phyloP scores from a whole-genome alignment of 768 basidiomycete genomes.

The Russula ochroleuca region DNA sequence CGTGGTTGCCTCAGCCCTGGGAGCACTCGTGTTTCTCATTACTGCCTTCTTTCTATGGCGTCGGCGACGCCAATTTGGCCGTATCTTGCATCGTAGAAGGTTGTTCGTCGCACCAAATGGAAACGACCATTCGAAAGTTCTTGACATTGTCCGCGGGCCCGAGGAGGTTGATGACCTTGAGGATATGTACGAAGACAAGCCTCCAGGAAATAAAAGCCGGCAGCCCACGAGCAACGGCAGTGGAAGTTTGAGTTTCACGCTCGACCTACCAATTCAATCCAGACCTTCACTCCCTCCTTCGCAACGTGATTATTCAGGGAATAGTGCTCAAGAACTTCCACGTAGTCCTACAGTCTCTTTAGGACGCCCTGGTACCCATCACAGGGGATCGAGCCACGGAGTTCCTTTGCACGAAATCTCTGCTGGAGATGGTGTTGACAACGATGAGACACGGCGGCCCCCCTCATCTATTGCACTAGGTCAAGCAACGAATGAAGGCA shows the following conservation, averaged over 20 bases:
- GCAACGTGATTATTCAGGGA: slow-evolving; percentile 23
- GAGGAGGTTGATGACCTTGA: slow-evolving; percentile 15
- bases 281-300: slow-evolving; percentile 21
- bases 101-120: slow-evolving; percentile 28
- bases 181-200: slow-evolving; percentile 21
- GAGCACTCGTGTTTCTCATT: slow-evolving; percentile 44
- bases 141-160: slow-evolving; percentile 25
- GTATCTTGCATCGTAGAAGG: slow-evolving; percentile 32
- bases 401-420: slow-evolving; percentile 19
- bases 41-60: slow-evolving; percentile 47
- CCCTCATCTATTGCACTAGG: slow-evolving; percentile 14
- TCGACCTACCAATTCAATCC: slow-evolving; percentile 27
- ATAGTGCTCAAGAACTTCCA: slow-evolving; percentile 26
- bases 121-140: slow-evolving; percentile 23
- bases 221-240: slow-evolving; percentile 16
- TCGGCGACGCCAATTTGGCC: slow-evolving; percentile 37
- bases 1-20: slow-evolving; percentile 52
- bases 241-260: slow-evolving; percentile 27
- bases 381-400: slow-evolving; percentile 24
- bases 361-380: slow-evolving; percentile 20
- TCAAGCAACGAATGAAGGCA: neutral
- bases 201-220: slow-evolving; percentile 6
- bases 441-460: neutral
- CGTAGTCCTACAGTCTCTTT: slow-evolving; percentile 28
- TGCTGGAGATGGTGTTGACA: slow-evolving; percentile 13